phyloP scores from a whole-genome alignment of 192 early-diverging fungal genomes.

The Backusella psychrophila region DNA sequence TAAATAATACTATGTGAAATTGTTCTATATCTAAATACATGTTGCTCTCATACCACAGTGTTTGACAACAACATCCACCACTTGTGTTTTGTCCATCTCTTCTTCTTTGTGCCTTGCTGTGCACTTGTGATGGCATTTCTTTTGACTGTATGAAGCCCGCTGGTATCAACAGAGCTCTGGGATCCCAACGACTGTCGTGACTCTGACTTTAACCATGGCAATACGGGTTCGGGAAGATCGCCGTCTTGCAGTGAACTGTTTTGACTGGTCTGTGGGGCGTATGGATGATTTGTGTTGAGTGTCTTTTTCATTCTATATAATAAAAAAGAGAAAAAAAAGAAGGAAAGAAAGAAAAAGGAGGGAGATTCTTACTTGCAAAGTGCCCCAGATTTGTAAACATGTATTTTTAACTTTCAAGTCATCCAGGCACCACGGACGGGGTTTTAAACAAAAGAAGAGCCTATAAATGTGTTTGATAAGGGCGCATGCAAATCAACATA shows the following conservation, averaged over 20 bases:
- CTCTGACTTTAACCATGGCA: constrained; percentile 28
- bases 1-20: neutral
- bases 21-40: too few relatives aligned
- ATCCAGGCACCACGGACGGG: neutral
- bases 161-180: constrained; percentile 7
- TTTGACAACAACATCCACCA: constrained; percentile 41
- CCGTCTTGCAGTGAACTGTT: neutral
- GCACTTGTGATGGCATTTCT: constrained; percentile 5
- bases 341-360: neutral
- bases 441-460: neutral
- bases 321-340: constrained; percentile 6
- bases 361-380: neutral
- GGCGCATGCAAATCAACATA: neutral
- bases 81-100: constrained; percentile 46
- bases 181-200: neutral
- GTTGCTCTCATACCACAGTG: constrained; percentile 25
- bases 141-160: constrained; percentile 33
- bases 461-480: neutral
- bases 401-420: neutral
- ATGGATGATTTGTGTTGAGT: neutral
- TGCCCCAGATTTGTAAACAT: neutral
- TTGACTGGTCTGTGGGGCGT: constrained; percentile 2
- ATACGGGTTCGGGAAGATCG: constrained; percentile 24
- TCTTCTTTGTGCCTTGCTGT: neutral
- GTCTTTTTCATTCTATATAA: neutral